Conservation (phyloP, 2,329 filamentous ascomycete species). For the Beauveria australis region DNA sequence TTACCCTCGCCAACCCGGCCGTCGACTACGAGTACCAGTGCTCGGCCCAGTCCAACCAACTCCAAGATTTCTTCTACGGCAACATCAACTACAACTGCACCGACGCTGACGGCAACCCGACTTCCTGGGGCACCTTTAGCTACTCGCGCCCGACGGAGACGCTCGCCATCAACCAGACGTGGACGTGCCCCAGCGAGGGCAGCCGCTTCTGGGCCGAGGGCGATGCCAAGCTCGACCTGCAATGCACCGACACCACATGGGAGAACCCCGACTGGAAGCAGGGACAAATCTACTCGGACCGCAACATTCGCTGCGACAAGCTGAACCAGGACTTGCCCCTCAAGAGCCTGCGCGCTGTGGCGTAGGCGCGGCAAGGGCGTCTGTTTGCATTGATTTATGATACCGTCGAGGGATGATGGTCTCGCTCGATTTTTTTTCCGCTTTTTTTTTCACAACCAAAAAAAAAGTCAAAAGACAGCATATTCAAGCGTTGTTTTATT, state of each 20-base stretch:
- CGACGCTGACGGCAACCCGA: slow-evolving; percentile 19
- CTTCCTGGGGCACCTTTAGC: slow-evolving; percentile 30
- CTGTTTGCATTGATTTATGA: neutral
- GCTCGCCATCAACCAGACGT: slow-evolving; percentile 40
- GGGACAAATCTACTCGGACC: slow-evolving; percentile 24
- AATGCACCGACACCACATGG: slow-evolving; percentile 20
- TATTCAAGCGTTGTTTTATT: neutral
- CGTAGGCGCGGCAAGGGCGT: slow-evolving; percentile 12
- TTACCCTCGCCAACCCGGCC: slow-evolving; percentile 41
- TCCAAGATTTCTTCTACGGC: slow-evolving; percentile 44
- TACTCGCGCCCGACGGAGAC: slow-evolving; percentile 29
- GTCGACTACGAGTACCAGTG: slow-evolving; percentile 31
- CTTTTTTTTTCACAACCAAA: neutral
- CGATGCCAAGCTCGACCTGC: slow-evolving; percentile 19
- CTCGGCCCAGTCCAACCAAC: slow-evolving; percentile 31
- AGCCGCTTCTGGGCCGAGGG: slow-evolving; percentile 23
- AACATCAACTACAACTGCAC: slow-evolving; percentile 35
- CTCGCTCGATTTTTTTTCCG: neutral
- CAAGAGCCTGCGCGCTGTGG: slow-evolving; percentile 19
- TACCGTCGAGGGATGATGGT: neutral
- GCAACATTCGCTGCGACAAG: slow-evolving; percentile 21
- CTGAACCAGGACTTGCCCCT: slow-evolving; percentile 20
- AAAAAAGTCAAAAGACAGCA: neutral
- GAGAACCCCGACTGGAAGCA: slow-evolving; percentile 24
- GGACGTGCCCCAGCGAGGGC: slow-evolving; percentile 37